phyloP scores from a whole-genome alignment of 257 asterid species.

The Knoxia roxburghii region DNA sequence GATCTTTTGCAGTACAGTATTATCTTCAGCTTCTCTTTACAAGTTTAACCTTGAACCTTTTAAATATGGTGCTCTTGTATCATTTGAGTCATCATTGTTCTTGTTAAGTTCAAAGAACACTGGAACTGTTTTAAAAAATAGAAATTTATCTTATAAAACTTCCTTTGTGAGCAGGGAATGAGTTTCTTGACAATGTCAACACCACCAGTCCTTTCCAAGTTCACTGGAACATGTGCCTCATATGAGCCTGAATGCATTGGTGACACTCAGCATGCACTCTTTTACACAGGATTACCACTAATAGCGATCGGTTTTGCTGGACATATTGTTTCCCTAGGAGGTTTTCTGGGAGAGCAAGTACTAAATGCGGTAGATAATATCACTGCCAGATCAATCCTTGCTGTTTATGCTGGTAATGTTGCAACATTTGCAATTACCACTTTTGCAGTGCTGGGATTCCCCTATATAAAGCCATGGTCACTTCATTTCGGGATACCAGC shows the following conservation, averaged over 20 bases:
- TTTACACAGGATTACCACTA: slow-evolving; percentile 20
- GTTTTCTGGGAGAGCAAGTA: slow-evolving; percentile 15
- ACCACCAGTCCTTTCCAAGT: slow-evolving; percentile 25
- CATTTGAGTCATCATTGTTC: neutral
- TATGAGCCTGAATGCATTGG: slow-evolving; percentile 28
- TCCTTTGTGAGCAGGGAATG: slow-evolving; percentile 23
- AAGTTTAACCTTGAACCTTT: neutral
- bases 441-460: slow-evolving; percentile 21
- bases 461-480: slow-evolving; percentile 28
- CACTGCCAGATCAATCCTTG: neutral
- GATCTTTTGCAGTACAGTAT: neutral
- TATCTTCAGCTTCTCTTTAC: neutral
- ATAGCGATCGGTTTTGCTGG: slow-evolving; percentile 25
- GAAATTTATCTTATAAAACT: neutral
- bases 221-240: slow-evolving; percentile 15
- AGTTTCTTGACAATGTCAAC: slow-evolving; percentile 26
- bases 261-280: slow-evolving; percentile 18
- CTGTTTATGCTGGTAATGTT: slow-evolving; percentile 8
- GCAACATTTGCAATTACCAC: slow-evolving; percentile 3
- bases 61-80: neutral
- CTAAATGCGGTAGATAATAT: neutral
- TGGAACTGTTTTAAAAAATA: neutral
- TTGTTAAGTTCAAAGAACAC: neutral
- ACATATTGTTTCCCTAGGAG: slow-evolving; percentile 10
- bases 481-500: slow-evolving; percentile 29